Percentiles rank a stretch among this genome's conserved stretches.
These are phyloP conservation scores for Ascochyta clinopodiicola DNA, from an alignment of 2,329 filamentous ascomycete genomes.

Conservation along the genomic window DNA sequence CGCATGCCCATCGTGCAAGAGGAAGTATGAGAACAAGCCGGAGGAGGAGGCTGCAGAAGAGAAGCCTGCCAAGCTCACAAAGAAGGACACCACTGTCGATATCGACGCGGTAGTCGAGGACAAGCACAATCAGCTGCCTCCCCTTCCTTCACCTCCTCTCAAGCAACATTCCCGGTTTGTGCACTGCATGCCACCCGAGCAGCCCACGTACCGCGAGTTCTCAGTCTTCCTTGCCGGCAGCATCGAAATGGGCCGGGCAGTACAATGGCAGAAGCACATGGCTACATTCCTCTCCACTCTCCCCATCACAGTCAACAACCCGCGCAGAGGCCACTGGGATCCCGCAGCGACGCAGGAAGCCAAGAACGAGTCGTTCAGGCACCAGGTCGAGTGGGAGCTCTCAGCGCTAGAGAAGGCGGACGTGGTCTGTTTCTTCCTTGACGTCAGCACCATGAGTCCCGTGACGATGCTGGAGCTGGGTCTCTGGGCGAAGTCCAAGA, in stretches of 20 bases:
- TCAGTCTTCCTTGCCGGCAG: conserved; percentile 66
- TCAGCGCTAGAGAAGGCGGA: conserved; percentile 61
- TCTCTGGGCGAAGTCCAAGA: conserved; percentile 54
- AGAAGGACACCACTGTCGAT: conserved; percentile 10
- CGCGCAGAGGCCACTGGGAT: conserved; percentile 64
- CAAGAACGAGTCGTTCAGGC: conserved; percentile 53
- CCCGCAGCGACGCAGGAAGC: conserved; percentile 56
- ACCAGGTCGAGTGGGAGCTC: conserved; percentile 69
- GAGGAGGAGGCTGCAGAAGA: conserved; percentile 6
- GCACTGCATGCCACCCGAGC: conserved; percentile 25
- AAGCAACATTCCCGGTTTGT: conserved; percentile 16
- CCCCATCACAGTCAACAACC: conserved; percentile 65
- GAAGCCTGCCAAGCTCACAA: neutral
- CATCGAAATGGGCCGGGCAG: conserved; percentile 54
- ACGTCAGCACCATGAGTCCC: conserved; percentile 59
- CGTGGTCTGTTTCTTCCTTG: conserved; percentile 65
- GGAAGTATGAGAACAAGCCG: neutral
- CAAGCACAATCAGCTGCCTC: conserved; percentile 24
- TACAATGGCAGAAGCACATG: conserved; percentile 62
- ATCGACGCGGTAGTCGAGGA: conserved; percentile 31
- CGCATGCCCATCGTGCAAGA: conserved; percentile 14
- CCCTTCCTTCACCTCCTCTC: conserved; percentile 5
- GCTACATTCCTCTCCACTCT: conserved; percentile 48
- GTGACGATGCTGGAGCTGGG: conserved; percentile 69
- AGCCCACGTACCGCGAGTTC: conserved; percentile 31